Percentiles rank a stretch among this genome's conserved stretches.
These are phyloP conservation scores for Elsinoe australis DNA, from an alignment of 2,329 filamentous ascomycete genomes.

Conservation along the genomic window DNA sequence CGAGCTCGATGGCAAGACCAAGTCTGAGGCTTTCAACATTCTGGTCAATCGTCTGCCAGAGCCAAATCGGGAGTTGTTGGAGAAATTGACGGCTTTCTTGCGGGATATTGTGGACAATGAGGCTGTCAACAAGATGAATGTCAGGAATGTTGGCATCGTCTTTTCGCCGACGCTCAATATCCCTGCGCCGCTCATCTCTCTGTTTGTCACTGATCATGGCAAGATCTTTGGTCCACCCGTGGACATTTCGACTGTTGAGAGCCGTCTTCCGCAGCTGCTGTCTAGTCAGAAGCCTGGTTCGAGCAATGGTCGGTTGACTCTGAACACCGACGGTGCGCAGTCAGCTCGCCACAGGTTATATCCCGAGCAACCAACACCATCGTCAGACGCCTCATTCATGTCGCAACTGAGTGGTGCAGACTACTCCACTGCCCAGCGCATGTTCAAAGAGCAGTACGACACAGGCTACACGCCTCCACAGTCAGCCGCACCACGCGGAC, in stretches of 20 bases:
- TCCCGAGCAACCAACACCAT: slow-evolving; percentile 57
- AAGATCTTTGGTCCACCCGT: slow-evolving; percentile 71
- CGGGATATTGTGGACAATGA: slow-evolving; percentile 88
- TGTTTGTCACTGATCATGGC: slow-evolving; percentile 86
- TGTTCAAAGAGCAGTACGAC: slow-evolving; percentile 15
- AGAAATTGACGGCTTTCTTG: slow-evolving; percentile 78
- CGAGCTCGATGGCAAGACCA: slow-evolving; percentile 71
- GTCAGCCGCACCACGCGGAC: not conserved
- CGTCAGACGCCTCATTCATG: slow-evolving; percentile 45
- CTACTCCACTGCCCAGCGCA: slow-evolving; percentile 11
- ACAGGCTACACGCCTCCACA: slow-evolving; percentile 8
- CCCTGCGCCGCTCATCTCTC: slow-evolving; percentile 84
- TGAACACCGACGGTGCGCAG: slow-evolving; percentile 49
- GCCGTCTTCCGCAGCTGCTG: slow-evolving; percentile 12
- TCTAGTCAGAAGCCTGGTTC: slow-evolving; percentile 4
- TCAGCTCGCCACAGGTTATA: slow-evolving; percentile 60
- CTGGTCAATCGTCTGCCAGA: slow-evolving; percentile 73
- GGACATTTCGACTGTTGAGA: slow-evolving; percentile 37
- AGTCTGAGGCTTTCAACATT: slow-evolving; percentile 65
- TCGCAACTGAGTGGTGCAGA: slow-evolving; percentile 25
- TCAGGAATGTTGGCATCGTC: slow-evolving; percentile 91
- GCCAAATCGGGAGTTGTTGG: slow-evolving; percentile 72
- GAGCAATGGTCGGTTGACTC: slow-evolving; percentile 36
- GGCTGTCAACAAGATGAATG: slow-evolving; percentile 93
- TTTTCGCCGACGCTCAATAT: slow-evolving; percentile 97